Evolutionary conservation across 768 basidiomycete species (phyloP).

Genomic region (Sarcomyxa edulis): DNA sequence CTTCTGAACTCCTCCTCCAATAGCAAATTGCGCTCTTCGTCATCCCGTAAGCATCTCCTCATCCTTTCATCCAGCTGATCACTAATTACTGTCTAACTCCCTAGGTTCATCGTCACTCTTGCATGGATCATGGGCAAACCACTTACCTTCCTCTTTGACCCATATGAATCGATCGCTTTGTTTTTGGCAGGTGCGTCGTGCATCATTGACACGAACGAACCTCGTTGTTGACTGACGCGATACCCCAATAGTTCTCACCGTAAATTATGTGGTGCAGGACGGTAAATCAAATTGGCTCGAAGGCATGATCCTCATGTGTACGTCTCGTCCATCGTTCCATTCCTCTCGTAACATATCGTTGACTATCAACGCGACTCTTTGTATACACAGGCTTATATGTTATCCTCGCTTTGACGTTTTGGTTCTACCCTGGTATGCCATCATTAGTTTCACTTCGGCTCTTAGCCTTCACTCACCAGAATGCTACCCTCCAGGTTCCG

Average conservation of each 20-base stretch:
- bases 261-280: constrained; percentile 82
- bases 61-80: background rate
- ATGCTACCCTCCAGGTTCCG: too few relatives aligned
- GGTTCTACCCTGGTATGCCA: constrained; percentile 49
- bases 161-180: constrained; percentile 71
- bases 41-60: constrained; percentile 27
- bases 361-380: constrained; percentile 1
- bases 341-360: background rate
- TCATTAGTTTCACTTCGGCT: too few relatives aligned
- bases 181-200: constrained; percentile 35
- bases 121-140: constrained; percentile 82
- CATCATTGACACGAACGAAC: background rate
- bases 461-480: too few relatives aligned
- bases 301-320: constrained; percentile 66
- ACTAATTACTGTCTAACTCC: background rate
- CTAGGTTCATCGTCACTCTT: constrained; percentile 67
- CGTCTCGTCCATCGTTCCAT: too few relatives aligned
- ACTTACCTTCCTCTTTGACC: constrained; percentile 79
- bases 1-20: constrained; percentile 5
- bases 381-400: too few relatives aligned
- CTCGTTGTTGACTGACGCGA: background rate
- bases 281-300: constrained; percentile 93
- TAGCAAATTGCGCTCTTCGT: constrained; percentile 62
- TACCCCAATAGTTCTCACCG: constrained; percentile 54
- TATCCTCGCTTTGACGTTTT: constrained; percentile 67